Base-by-base conservation (phyloP, 2,329 filamentous ascomycete genomes). In the Alternaria burnsii region DNA sequence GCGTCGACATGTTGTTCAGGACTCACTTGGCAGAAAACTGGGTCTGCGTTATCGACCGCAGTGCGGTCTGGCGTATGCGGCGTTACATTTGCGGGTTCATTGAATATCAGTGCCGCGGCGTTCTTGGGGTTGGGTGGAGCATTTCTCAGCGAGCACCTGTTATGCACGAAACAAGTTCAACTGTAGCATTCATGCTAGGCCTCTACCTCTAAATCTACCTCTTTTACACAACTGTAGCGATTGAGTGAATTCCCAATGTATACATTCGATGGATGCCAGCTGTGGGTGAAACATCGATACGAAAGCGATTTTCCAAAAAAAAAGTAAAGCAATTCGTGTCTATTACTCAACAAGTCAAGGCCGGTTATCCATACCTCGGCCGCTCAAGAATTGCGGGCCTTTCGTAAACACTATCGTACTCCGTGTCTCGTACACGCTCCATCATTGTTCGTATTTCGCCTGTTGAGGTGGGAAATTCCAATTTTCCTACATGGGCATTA, bases 391-490 rank as follows among this genome's bases (percentile, higher is more conserved):
- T 22, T 24, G 20, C 11, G 40, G 11, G 20, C 5, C 40, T 9
- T 26, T 16, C 20, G 30, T 24, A 38, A 50, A 36, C 14, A 36
- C 51, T 6, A 14, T 6, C 32, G 32, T 16, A 34, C 12, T 12
- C 14, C 12, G 32, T 34, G 11, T 16, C 20, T n/a, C 12, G 10
- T 53, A 8, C 11, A 32, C 20, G n/a, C 11, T 32, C 6, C 18
- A n/a, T 56, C 59, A 68, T 24, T 61, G 59, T 48, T 71, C 62
- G 26, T 63, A 68, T 34, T 71, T 68, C n/a, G 61, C 62, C 44
- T 71, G 70, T 26, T 68, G 68, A 20, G 65, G 11, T 5, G 66
- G 69, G 30, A 74, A 73, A 59, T 69, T 72, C 72, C 72, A 74
- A 42, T 65, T 73, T 42, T 73, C 72, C 72, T 74, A 44, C 14